Evolutionary conservation across 2,329 filamentous ascomycete genomes (phyloP), one percentile per base, ranked within the genome.

Genomic region (Clonostachys sp.): DNA sequence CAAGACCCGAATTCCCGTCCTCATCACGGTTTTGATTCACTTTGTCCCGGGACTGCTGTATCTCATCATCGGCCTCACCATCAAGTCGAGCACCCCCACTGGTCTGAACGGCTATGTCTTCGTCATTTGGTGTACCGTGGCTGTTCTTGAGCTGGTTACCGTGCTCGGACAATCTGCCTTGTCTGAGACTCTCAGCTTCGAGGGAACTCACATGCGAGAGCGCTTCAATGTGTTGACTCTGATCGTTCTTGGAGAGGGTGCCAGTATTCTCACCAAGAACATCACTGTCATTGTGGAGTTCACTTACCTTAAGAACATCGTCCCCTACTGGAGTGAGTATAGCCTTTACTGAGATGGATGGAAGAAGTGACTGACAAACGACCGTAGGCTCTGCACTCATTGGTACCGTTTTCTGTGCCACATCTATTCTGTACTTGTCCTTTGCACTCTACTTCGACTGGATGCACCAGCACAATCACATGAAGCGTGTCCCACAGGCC

Each of bases 181-280:
- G 20, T 84, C 73, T 59, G 68, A 74, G 5, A 74, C 78, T 44
- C 69, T 86, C 39, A 79, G 78, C 47, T 83, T 86, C 57, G 75
- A 80, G 50, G 70, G 77, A 48, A 86, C 80, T 1, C 80, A 85
- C 57, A 60, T 86, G 47, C 80, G 82, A 56, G 79, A 83, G 55
- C 74, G 84, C 12, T 77, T 86, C 73, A 77, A 75, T 12, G 67
- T 85, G 3, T 67, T 86, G 47, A 86, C 82, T 0, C 70, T 86
- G 44, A 84, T 86, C 50, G 80, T 87, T 47, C 75, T 86, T 49
- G 83, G 83, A 13, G 83, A 86, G 56, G 81, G 81, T 45, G 77
- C 83, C n/a, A 82, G 85, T 39, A 75, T 78, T 16, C 67, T 85
- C 9, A 64, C 66, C 2, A 64, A 68, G 47, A 69, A 69, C 35